Percentiles rank a stretch among this genome's conserved stretches.
Evolutionary conservation across 2,329 filamentous ascomycete genomes (phyloP).

Genomic region (Fusarium coffeatum): DNA sequence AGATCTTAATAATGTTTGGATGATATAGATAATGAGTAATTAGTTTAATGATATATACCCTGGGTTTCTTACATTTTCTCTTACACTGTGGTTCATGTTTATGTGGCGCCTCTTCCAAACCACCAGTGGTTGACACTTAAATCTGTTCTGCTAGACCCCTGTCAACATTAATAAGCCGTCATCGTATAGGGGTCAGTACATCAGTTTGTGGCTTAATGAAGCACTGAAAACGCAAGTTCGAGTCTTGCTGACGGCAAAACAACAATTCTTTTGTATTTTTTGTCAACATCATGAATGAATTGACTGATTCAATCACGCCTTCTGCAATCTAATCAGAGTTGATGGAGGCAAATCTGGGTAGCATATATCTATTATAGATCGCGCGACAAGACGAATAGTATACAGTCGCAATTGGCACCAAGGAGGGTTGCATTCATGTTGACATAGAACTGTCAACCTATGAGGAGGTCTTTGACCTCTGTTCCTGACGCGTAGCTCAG

Average conservation of each 20-base stretch:
- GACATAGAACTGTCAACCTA: not conserved
- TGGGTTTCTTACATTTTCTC: rapidly evolving
- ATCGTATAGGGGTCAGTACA: not conserved
- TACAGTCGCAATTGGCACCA: too few relatives aligned
- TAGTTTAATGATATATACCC: not conserved
- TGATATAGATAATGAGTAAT: not conserved
- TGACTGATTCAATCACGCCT: not conserved
- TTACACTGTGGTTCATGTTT: too few relatives aligned
- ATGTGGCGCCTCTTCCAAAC: too few relatives aligned
- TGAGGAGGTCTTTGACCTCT: not conserved
- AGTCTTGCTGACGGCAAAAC: not conserved
- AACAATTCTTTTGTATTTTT: not conserved
- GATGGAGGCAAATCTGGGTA: not conserved
- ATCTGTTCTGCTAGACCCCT: not conserved
- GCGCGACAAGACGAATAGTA: too few relatives aligned
- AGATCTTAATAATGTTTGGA: not conserved
- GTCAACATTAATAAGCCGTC: not conserved
- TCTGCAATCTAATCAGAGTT: not conserved
- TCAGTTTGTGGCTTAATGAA: not conserved
- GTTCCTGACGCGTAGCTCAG: not conserved
- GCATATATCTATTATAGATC: too few relatives aligned
- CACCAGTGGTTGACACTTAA: too few relatives aligned
- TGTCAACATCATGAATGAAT: not conserved
- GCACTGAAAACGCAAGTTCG: not conserved
- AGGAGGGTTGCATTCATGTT: not conserved